Percentiles rank a stretch among this genome's conserved stretches.
Evolutionary conservation across 495 filamentous ascomycete species (phyloP).

Genomic region (Penicillium herquei): DNA sequence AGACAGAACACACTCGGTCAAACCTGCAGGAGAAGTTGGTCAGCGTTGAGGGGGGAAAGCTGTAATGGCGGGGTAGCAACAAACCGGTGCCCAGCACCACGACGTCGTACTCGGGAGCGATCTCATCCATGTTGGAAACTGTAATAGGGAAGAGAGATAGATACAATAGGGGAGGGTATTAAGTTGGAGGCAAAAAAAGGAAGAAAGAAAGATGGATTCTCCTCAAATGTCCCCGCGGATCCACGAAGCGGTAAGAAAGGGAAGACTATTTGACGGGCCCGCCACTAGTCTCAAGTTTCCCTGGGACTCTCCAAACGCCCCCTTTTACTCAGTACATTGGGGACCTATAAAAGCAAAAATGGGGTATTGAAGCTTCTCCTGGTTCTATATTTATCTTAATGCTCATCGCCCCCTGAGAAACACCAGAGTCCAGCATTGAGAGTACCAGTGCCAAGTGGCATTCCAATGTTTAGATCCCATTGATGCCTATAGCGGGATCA

Average conservation of each 20-base stretch:
- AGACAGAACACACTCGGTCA: constrained; percentile 98
- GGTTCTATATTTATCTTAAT: constrained; percentile 1
- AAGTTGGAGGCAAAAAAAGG: constrained; percentile 13
- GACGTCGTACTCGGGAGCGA: constrained; percentile 95
- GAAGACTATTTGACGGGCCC: constrained; percentile 31
- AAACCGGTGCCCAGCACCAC: constrained; percentile 95
- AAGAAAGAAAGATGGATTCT: constrained; percentile 19
- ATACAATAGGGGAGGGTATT: constrained; percentile 14
- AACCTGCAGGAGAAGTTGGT: constrained; percentile 54
- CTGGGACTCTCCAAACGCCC: not conserved
- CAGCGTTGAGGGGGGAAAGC: constrained; percentile 23
- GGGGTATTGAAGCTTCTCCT: not conserved
- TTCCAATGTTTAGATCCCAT: not conserved
- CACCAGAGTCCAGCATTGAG: not conserved
- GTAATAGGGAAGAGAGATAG: constrained; percentile 8
- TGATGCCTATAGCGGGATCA: not conserved
- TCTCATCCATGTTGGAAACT: constrained; percentile 77
- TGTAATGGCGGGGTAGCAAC: constrained; percentile 46
- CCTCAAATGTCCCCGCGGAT: constrained; percentile 30
- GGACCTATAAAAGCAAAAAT: not conserved
- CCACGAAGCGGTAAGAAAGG: constrained; percentile 32
- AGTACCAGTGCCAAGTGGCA: too few species aligned
- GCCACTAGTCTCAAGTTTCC: constrained; percentile 22
- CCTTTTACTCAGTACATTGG: not conserved
- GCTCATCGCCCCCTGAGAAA: not conserved